Evolutionary conservation across 805 yeast genomes (phyloP), one percentile per base, ranked within the genome.

Genomic region (Ogataea nakhonphanomensis): DNA sequence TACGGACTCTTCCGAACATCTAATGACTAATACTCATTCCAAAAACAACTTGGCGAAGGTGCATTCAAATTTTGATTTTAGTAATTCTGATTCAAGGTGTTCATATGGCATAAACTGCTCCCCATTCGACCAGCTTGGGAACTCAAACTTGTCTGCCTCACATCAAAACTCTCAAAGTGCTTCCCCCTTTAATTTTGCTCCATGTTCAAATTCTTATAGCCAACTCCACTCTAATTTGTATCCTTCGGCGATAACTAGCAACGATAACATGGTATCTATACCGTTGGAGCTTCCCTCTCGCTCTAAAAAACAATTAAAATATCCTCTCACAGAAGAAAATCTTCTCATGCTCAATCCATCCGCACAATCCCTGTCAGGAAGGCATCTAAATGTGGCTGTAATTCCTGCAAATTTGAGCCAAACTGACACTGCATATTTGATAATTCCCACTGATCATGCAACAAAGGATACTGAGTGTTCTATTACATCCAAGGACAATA

Each of bases 291-390:
- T 9, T 20, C n/a, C 33, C 25, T 11, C 39, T 20, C 12, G 23
- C 21, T 13, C 26, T 26, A 11, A 29, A 25, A 10, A 30, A 2
- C 45, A 41, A 15, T 23, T 43, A 21, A 35, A 46, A 8, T 44
- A 42, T 34, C 61, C 58, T 7, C 50, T 68, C 38, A 65, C 73
- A 7, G 72, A 67, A 43, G 70, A 65, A 41, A 65, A 70, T 44
- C 51, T 69, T 34, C 49, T 53, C 25, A 41, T 55, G 28, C 41
- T 65, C 32, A 41, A 30, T 20, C 33, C 33, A 10, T 20, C 33
- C n/a, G 17, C 11, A 29, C 17, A 9, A 1, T 1, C 24, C 9
- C 23, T 11, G 1, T 29, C 35, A 15, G 37, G 37, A 1, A 39
- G 28, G 8, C 37, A 14, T 4, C 11, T 39, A 10, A 39, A 39